phyloP scores from a whole-genome alignment of 2,329 filamentous ascomycete genomes.

The Fusarium tupiense region DNA sequence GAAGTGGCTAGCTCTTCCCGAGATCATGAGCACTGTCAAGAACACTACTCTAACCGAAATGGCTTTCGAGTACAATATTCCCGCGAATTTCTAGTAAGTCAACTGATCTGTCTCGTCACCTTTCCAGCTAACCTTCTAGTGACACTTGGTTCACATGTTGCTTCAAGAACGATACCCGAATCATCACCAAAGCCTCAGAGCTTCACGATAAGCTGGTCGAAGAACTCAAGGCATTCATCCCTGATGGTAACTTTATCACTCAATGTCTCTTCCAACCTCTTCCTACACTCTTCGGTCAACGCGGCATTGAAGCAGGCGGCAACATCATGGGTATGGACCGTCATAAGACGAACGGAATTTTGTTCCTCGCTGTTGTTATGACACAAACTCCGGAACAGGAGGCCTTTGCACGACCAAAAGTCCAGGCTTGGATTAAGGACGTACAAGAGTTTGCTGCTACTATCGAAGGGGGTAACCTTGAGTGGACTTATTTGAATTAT shows the following conservation, averaged over 20 bases:
- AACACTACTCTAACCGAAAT: conserved; percentile 27
- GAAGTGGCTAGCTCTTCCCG: conserved; percentile 31
- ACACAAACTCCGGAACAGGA: conserved; percentile 15
- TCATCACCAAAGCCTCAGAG: conserved; percentile 22
- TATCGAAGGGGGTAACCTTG: conserved; percentile 26
- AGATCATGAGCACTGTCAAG: conserved; percentile 26
- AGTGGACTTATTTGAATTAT: conserved; percentile 37
- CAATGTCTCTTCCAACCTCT: conserved; percentile 29
- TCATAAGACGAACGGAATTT: conserved; percentile 15
- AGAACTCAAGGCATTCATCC: conserved; percentile 23
- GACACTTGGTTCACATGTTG: conserved; percentile 26
- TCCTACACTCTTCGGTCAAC: conserved; percentile 14
- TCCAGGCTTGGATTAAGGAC: conserved; percentile 7
- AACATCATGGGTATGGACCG: conserved; percentile 29
- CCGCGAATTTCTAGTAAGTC: conserved; percentile 23
- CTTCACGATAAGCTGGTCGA: conserved; percentile 17
- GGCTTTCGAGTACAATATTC: conserved; percentile 31
- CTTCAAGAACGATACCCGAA: conserved; percentile 26
- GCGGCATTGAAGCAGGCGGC: conserved; percentile 18
- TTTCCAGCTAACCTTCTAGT: not conserved
- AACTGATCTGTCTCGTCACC: fast-evolving
- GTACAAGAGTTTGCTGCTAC: conserved; percentile 17
- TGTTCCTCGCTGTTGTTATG: conserved; percentile 23
- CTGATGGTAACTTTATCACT: conserved; percentile 21
- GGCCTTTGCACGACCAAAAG: conserved; percentile 6